Conservation (phyloP, 768 basidiomycete species). For the Trametes meyenii region DNA sequence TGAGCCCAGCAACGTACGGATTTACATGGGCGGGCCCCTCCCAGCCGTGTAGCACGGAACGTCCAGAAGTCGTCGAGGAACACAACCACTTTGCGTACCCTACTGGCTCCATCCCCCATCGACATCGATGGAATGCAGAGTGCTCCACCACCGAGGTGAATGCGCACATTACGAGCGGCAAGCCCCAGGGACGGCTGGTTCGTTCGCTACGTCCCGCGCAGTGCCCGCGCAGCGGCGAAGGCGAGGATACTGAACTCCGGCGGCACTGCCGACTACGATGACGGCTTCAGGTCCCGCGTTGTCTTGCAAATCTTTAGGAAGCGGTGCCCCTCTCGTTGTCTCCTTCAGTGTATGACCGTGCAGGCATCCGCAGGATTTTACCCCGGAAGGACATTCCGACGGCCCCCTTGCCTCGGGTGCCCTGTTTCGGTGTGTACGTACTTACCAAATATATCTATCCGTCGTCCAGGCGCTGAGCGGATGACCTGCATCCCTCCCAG, state of each 20-base stretch:
- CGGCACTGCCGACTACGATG: too few relatives aligned
- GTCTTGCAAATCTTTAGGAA: too few relatives aligned
- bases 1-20: background rate
- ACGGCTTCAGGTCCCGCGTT: too few relatives aligned
- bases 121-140: background rate
- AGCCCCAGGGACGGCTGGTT: background rate
- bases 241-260: background rate
- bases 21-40: background rate
- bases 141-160: background rate
- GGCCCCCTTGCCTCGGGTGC: background rate
- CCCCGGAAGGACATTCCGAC: constrained; percentile 7
- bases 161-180: background rate
- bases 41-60: background rate
- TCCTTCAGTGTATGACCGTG: background rate
- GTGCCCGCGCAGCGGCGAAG: too few relatives aligned
- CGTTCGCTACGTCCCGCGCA: too few relatives aligned
- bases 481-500: background rate
- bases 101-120: background rate
- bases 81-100: background rate
- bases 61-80: background rate
- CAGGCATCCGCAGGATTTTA: background rate
- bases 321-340: too few relatives aligned
- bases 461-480: background rate
- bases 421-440: background rate
- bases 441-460: too few relatives aligned